Base-by-base conservation (phyloP, 2,329 filamentous ascomycete genomes). In the Paraphoma sp. region DNA sequence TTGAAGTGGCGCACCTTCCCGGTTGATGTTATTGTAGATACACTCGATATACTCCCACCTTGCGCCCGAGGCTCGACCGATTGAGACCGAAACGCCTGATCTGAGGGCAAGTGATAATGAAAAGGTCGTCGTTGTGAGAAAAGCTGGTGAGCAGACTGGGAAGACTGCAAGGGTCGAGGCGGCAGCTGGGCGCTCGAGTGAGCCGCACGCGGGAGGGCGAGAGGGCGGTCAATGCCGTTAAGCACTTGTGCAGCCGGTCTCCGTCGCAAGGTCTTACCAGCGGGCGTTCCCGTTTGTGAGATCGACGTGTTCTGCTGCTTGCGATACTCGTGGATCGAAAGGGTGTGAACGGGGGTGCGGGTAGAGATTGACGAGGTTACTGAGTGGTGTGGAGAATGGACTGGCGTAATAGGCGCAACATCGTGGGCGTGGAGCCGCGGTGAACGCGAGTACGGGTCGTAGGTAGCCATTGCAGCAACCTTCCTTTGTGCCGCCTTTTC, bases 301-400 rank as follows among this genome's bases (percentile, higher is more conserved):
- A 59, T 65, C 6, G 76, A 73, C 45, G 72, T 72, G 38, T 69
- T 63, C 48, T 76, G 73, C 60, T 74, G 74, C 55, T 73, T 75
- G 54, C 76, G 74, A 53, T 78, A 78, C 54, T 77, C 74, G 66
- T 76, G 76, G 17, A 78, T 64, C 18, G 76, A 70, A n/a, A 78
- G 64, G 3, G 68, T 64, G 44, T 75, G 74, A 17, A 73, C 41
- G 4, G 73, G 71, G 33, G 71, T 71, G 23, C 70, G 70, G 6
- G 72, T 67, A 30, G 72, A 71, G 14, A 64, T 59, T 4, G 75
- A 73, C 33, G 68, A 74, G 33, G 68, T 63, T 18, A 74, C 63
- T 3, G 75, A 78, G 55, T 72, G 72, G 46, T 76, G 74, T 23
- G 75, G 69, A 18, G 74, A 76, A 65, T 76, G 75, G 14, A 70